Evolutionary conservation across 352 stramenopile genomes (phyloP), one percentile per base, ranked within the genome.

Genomic region (Phytophthora sojae): DNA sequence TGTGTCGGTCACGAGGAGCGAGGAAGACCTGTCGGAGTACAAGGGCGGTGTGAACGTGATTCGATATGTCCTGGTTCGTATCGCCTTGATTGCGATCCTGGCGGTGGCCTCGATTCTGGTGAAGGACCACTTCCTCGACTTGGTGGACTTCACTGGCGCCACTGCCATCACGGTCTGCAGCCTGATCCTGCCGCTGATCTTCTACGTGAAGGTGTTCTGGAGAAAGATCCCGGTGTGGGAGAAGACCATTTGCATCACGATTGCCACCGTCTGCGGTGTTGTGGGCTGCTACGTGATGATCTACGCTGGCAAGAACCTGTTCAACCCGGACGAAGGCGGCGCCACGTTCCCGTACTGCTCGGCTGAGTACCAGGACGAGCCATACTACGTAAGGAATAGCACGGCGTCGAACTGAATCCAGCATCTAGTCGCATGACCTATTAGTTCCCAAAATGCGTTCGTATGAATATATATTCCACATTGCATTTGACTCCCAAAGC

Each of bases 151-250:
- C 32, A 80, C 72, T 17, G 77, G 77, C 8, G 71, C 77, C 44
- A 78, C 75, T 12, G 52, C 61, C 56, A 80, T 79, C 12, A 69
- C 74, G 4, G 49, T 76, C 8, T 77, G 67, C 61, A 82, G 75
- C 51, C 63, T 83, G 30, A 75, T 82, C 9, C 42, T 84, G 23
- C 77, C 77, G 8, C 71, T 82, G 15, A 21, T 78, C 1, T 80
- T 84, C 66, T 84, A 84, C 56, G 42, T 82, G 15, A 79, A 80
- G 64, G 59, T 71, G 23, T 64, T 79, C 32, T 81, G 74, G 73
- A 59, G 23, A 7, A 66, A 64, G 44, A 67, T 83, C 8, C 73
- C 69, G n/a, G 11, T 81, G 19, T 79, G 74, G 58, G 76, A 83
- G 51, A 81, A 81, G 67, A 35, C 62, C 8, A 29, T 64, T 17